A percentile compares a stretch with the other conserved stretches of the same genome.
Conservation (phyloP, 2,329 filamentous ascomycete genomes). For the Ascomycota sp. region DNA sequence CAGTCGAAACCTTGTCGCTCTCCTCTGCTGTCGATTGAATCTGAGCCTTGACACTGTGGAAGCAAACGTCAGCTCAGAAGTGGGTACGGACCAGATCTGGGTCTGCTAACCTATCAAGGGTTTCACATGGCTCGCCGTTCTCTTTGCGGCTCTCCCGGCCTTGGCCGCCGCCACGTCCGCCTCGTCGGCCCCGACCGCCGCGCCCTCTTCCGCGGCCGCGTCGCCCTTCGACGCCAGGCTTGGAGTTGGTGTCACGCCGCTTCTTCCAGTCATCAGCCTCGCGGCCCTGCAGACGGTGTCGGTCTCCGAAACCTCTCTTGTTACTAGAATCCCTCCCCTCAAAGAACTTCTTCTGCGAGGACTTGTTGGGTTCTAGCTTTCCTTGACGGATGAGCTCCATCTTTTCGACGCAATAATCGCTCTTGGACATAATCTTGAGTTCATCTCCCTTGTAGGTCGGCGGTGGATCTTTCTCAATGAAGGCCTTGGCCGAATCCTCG, state of each 20-base stretch:
- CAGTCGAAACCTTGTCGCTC: constrained; percentile 7
- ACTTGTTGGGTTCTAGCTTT: constrained; percentile 36
- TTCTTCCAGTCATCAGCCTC: constrained; percentile 40
- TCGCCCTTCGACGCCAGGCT: constrained; percentile 31
- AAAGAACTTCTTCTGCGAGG: constrained; percentile 21
- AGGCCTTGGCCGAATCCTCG: constrained; percentile 57
- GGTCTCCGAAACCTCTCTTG: constrained; percentile 10
- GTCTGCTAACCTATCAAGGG: constrained; percentile 12
- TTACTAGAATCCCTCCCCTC: constrained; percentile 20
- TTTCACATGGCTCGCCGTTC: constrained; percentile 6
- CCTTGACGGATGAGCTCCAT: constrained; percentile 47
- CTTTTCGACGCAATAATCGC: constrained; percentile 65
- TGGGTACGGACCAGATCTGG: neutral
- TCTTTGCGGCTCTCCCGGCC: constrained; percentile 9
- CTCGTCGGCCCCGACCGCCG: constrained; percentile 17
- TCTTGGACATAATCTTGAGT: constrained; percentile 69
- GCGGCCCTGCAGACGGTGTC: constrained; percentile 16
- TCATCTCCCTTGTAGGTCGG: constrained; percentile 68
- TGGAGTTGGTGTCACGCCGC: constrained; percentile 37
- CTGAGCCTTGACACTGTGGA: constrained; percentile 11
- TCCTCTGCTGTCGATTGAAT: constrained; percentile 23
- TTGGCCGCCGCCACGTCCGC: constrained; percentile 15
- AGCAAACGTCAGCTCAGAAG: constrained; percentile 3
- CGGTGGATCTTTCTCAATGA: constrained; percentile 56
- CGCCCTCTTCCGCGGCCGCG: constrained; percentile 20